Evolutionary conservation across 345 rosid species (phyloP).

Genomic region (Salix arbutifolia): DNA sequence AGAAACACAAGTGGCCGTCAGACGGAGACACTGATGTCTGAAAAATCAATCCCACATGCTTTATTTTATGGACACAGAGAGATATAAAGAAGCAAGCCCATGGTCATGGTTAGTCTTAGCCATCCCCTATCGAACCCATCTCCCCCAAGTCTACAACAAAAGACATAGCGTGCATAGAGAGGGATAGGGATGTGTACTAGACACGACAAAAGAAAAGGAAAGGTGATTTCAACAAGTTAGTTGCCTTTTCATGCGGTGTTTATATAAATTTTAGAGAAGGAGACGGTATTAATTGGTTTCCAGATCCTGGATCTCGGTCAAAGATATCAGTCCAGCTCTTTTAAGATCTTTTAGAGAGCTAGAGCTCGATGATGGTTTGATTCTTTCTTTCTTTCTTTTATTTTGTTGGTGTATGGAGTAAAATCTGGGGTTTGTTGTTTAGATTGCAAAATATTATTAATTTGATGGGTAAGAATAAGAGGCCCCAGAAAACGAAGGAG

Average conservation of each 20-base stretch:
- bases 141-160: conserved; percentile 16
- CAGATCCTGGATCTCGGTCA: conserved; percentile 16
- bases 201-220: conserved; percentile 6
- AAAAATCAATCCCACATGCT: not conserved
- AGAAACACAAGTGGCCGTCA: conserved; percentile 3
- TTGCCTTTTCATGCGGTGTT: not conserved
- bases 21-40: conserved; percentile 1
- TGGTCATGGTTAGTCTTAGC: not conserved
- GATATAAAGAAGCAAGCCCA: not conserved
- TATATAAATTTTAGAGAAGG: not conserved
- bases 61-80: not conserved
- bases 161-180: conserved; percentile 5
- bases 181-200: not conserved
- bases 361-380: conserved; percentile 6
- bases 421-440: not conserved
- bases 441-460: not conserved
- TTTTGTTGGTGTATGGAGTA: not conserved
- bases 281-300: conserved; percentile 5
- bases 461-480: conserved; percentile 76
- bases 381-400: not conserved
- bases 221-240: not conserved
- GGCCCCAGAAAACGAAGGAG: conserved; percentile 68
- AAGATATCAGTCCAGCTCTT: conserved; percentile 4
- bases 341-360: not conserved
- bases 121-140: not conserved